Percentiles rank a stretch among this genome's conserved stretches.
Conservation (phyloP, 2,329 filamentous ascomycete species). For the Aspergillus flavus region DNA sequence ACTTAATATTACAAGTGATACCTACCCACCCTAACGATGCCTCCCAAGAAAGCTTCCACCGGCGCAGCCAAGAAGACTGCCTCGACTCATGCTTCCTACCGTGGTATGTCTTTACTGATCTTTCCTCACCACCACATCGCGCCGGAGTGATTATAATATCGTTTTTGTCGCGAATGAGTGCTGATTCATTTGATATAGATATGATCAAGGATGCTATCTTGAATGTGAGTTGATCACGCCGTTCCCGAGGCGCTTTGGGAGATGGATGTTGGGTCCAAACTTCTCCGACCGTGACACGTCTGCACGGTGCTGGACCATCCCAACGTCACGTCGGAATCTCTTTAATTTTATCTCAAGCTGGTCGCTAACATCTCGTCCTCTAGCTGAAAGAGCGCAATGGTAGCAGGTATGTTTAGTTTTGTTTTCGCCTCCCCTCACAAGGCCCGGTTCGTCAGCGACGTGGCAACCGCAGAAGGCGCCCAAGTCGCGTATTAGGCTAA, state of each 20-base stretch:
- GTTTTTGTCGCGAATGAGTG: constrained; percentile 55
- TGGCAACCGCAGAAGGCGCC: constrained; percentile 18
- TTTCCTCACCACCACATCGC: constrained; percentile 51
- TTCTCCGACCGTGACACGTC: constrained; percentile 42
- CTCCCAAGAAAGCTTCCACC: constrained; percentile 64
- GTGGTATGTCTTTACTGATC: constrained; percentile 59
- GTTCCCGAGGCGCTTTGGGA: constrained; percentile 50
- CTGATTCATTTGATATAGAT: constrained; percentile 59
- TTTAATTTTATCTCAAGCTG: constrained; percentile 26
- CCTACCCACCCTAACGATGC: constrained; percentile 52
- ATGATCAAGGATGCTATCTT: constrained; percentile 75
- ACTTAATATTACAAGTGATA: constrained; percentile 15
- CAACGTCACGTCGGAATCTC: constrained; percentile 27
- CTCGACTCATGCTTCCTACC: constrained; percentile 65
- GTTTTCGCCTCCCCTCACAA: constrained; percentile 16
- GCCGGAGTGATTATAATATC: constrained; percentile 36
- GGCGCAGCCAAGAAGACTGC: constrained; percentile 62
- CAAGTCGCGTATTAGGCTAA: constrained; percentile 33
- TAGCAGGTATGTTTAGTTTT: constrained; percentile 61
- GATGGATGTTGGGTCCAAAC: constrained; percentile 38
- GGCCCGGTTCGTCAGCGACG: constrained; percentile 19
- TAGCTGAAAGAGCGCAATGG: constrained; percentile 72
- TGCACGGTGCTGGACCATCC: constrained; percentile 23
- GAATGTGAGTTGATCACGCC: constrained; percentile 63
- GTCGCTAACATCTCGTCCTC: constrained; percentile 53